Evolutionary conservation across 805 yeast species (phyloP), one percentile per base, ranked within the genome.

Genomic region (Isabelozyma rhagii): DNA sequence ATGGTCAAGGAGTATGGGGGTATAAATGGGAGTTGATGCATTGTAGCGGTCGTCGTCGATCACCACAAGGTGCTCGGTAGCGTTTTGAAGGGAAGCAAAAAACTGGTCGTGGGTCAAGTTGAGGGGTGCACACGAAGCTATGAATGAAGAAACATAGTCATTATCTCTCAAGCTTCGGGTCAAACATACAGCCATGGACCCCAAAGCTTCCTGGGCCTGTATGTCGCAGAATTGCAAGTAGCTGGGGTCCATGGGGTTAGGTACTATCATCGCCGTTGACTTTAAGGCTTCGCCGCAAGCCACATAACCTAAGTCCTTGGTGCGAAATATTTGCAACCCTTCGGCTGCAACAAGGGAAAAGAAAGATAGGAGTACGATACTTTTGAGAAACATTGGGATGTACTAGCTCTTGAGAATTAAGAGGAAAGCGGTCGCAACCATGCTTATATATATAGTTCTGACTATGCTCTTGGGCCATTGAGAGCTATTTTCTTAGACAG

Each of bases 201-300:
- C 77, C 53, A 72, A 62, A 3, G 75, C 75, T n/a, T 61, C 74
- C 52, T 69, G 76, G 60, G 60, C 17, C 68, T 51, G 31, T 2
- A 53, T 57, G 50, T 67, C 61, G 57, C 77, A 72, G 50, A 57
- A 71, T 2, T 31, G 36, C 36, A 31, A 31, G n/a, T 31, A 31
- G 10, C n/a, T 31, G 36, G 36, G 3, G 10, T 31, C 36, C 10
- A 3, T 31, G 10, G n/a, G 36, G 10, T 31, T 31, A 31, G 36
- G 36, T 13, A 31, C 36, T 10, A 31, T 31, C 36, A 31, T 10
- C n/a, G 36, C 36, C n/a, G 1, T 9, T 10, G 36, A 31, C 36
- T 31, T 31, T 13, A 31, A 3, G n/a, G 36, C 36, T 31, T 31
- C 36, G n/a, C 36, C 36, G 36, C 36, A 31, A 3, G 36, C 36